phyloP scores from a whole-genome alignment of 352 stramenopile species.

The Phytophthora fragariaefolia region DNA sequence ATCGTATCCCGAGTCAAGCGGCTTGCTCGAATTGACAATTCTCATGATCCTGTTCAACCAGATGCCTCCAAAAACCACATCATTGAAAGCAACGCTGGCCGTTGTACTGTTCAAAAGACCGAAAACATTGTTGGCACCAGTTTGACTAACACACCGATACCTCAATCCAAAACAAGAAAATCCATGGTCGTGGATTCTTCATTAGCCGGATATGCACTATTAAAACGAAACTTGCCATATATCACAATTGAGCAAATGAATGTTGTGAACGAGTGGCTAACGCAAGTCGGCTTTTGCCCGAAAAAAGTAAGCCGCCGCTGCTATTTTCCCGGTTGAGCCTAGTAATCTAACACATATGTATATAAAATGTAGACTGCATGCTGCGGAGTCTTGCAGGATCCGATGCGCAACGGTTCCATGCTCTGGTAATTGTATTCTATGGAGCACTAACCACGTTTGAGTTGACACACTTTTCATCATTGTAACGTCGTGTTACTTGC shows the following conservation, averaged over 20 bases:
- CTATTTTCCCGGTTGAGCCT: not conserved
- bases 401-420: constrained; percentile 46
- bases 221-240: constrained; percentile 34
- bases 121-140: not conserved
- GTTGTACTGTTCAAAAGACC: not conserved
- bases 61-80: not conserved
- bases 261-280: constrained; percentile 41
- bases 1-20: constrained; percentile 7
- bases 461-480: not conserved
- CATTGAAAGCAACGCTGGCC: not conserved
- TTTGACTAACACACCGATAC: not conserved
- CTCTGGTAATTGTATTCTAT: constrained; percentile 38
- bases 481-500: not conserved
- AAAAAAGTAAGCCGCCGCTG: constrained; percentile 13
- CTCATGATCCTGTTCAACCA: not conserved
- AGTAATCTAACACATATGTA: not conserved
- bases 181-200: not conserved
- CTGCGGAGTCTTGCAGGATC: constrained; percentile 40
- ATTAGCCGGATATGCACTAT: not conserved
- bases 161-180: constrained; percentile 2
- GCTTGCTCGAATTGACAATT: not conserved
- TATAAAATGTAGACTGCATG: constrained; percentile 10
- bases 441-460: not conserved
- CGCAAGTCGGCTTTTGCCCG: constrained; percentile 17
- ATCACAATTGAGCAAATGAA: constrained; percentile 42